Percentiles rank a stretch among this genome's conserved stretches.
Evolutionary conservation across 331 rosid genomes (phyloP).

Genomic region (Quercus phellos): DNA sequence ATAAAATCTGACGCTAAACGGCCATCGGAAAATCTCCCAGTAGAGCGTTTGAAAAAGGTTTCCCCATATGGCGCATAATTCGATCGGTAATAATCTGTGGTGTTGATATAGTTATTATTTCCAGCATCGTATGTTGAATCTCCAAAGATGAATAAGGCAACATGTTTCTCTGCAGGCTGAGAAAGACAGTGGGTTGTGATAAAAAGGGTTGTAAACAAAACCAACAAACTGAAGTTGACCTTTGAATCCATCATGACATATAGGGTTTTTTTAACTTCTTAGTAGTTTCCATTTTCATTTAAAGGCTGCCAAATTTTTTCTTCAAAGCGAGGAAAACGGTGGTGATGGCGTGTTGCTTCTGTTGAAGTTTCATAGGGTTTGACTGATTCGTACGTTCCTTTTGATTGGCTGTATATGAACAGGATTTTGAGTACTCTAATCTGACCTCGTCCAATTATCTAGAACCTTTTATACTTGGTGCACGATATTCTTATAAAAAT

Average conservation of each 20-base stretch:
- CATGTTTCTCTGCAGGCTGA: not conserved
- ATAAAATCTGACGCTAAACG: slow-evolving; percentile 17
- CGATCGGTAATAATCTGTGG: not conserved
- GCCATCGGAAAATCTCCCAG: slow-evolving; percentile 20
- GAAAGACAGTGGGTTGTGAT: not conserved
- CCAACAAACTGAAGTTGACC: not conserved
- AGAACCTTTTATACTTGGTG: too few relatives aligned
- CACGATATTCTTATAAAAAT: too few relatives aligned
- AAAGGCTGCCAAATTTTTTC: too few relatives aligned
- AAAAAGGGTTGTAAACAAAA: not conserved
- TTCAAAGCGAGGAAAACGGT: too few relatives aligned
- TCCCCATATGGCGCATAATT: slow-evolving; percentile 11
- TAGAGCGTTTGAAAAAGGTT: not conserved
- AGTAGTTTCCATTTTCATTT: too few relatives aligned
- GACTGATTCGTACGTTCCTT: too few relatives aligned
- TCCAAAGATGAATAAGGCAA: slow-evolving; percentile 22
- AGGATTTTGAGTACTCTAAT: too few relatives aligned
- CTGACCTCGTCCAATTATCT: too few relatives aligned
- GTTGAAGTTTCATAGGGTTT: too few relatives aligned
- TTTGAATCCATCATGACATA: not conserved
- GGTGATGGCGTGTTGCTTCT: too few relatives aligned
- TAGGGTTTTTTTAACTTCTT: not conserved
- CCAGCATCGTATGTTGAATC: slow-evolving; percentile 20
- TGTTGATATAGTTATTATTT: slow-evolving; percentile 19
- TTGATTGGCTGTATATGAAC: too few relatives aligned